Percentiles rank a stretch among this genome's conserved stretches.
Conservation (phyloP, 2,329 filamentous ascomycete genomes). For the Penicillium sp. region DNA sequence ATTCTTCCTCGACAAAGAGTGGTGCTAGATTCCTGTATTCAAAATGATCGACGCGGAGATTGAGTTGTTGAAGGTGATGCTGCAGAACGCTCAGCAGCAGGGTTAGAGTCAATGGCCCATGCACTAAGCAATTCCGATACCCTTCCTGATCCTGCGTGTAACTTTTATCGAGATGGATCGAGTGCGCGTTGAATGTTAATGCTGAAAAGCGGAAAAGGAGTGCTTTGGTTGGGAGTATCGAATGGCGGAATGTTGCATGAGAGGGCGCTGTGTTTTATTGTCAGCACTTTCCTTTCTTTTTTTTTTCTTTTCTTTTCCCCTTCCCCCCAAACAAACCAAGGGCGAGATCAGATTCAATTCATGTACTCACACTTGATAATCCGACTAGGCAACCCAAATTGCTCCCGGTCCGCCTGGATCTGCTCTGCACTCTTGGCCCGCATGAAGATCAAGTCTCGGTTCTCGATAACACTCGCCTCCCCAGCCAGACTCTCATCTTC, state of each 20-base stretch:
- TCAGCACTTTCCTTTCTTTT: slow-evolving; percentile 20
- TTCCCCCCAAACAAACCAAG: too few relatives aligned
- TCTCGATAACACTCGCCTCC: slow-evolving; percentile 58
- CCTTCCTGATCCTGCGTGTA: slow-evolving; percentile 75
- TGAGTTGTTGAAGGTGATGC: slow-evolving; percentile 52
- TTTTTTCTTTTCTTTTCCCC: too few relatives aligned
- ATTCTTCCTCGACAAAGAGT: slow-evolving; percentile 72
- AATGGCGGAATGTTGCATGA: slow-evolving; percentile 60
- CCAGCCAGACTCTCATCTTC: slow-evolving; percentile 48
- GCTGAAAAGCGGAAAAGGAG: slow-evolving; percentile 91
- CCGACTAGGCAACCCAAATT: slow-evolving; percentile 29
- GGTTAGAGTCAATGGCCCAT: slow-evolving; percentile 80
- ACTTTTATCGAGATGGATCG: slow-evolving; percentile 79
- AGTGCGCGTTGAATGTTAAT: slow-evolving; percentile 88
- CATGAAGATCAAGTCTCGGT: slow-evolving; percentile 68
- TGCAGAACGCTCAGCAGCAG: slow-evolving; percentile 73
- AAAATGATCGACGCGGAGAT: slow-evolving; percentile 57
- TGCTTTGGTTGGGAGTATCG: slow-evolving; percentile 67
- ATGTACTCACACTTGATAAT: slow-evolving; percentile 38
- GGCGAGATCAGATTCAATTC: too few relatives aligned
- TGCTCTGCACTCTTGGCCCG: slow-evolving; percentile 50
- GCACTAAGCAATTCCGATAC: slow-evolving; percentile 76
- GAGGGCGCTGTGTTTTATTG: slow-evolving; percentile 50
- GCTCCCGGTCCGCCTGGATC: slow-evolving; percentile 28
- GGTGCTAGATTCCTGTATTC: slow-evolving; percentile 83